These are phyloP conservation scores for Gastrolobium bilobum DNA, from an alignment of 306 rosid genomes.

Conservation along the genomic window DNA sequence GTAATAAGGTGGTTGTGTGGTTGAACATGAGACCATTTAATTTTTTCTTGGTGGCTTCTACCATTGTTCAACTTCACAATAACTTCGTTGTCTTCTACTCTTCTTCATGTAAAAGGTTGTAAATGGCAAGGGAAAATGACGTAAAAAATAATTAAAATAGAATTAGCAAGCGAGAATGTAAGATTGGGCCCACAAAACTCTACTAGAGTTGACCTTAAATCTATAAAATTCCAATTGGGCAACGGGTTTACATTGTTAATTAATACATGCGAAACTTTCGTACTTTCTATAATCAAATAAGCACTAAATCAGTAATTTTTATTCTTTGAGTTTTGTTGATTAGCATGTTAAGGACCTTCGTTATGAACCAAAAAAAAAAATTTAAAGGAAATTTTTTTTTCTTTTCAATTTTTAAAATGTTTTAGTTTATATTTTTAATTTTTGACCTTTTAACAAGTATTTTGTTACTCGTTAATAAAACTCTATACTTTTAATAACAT, in stretches of 20 bases:
- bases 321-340: too few species aligned
- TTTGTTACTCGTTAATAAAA: too few species aligned
- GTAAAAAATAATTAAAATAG: background rate
- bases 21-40: too few species aligned
- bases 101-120: background rate
- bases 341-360: too few species aligned
- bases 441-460: too few species aligned
- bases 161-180: background rate
- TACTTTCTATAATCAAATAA: background rate
- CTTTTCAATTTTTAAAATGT: too few species aligned
- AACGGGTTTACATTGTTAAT: background rate
- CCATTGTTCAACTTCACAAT: background rate
- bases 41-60: background rate
- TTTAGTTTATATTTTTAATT: too few species aligned
- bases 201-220: background rate
- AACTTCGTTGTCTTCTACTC: background rate
- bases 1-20: too few species aligned
- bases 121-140: background rate
- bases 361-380: too few species aligned
- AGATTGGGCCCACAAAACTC: background rate
- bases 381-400: too few species aligned
- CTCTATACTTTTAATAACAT: too few species aligned
- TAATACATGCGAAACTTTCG: background rate
- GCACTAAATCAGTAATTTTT: too few species aligned
- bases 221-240: background rate